Base-by-base conservation (phyloP, 805 yeast genomes). In the Hanseniaspora osmophila region DNA sequence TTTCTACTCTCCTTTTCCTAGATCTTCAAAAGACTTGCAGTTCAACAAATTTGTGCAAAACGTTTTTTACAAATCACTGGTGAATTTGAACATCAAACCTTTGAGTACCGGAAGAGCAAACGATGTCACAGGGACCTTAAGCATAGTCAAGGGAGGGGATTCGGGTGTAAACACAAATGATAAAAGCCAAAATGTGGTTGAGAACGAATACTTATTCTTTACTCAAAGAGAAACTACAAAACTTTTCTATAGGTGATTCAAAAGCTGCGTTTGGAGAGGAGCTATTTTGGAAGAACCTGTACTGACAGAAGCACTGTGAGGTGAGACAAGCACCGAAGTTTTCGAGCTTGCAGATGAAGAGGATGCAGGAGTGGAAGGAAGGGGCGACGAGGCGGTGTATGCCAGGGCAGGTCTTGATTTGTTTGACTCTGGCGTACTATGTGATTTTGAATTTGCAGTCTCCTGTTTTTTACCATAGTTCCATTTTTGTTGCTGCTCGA, bases 71-170 rank as follows among this genome's bases (percentile, higher is more conserved):
- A 55, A 55, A 43, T 50, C 60, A 15, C 46, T 55, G 2, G 57
- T 51, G 1, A 48, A 54, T 1, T 51, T 85, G n/a, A 66, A 71
- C 17, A 56, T 85, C 33, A 72, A 74, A 53, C 87, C 94, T 1
- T 63, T 86, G 48, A 68, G 73, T 2, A 84, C 95, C 0, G 95
- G 95, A 0, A 69, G 85, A 52, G 94, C 95, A 0, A 75, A 73
- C 40, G 95, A 86, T 57, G 73, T 84, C 2, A 80, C 94, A 0
- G 95, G 95, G 1, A 68, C 79, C 3, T 56, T 86, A 37, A 67
- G 74, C 0, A 68, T 86, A 0, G 61, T 78, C 0, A 65, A 63
- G 43, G 95, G 95, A 0, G 66, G 77, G 2, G 48, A 41, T 52
- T 22, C 27, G 4, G 4, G 27, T 22, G 27, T 7, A 7, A 4